Base-by-base conservation (phyloP, 192 early-diverging fungal species). In the Backusella luteola region DNA sequence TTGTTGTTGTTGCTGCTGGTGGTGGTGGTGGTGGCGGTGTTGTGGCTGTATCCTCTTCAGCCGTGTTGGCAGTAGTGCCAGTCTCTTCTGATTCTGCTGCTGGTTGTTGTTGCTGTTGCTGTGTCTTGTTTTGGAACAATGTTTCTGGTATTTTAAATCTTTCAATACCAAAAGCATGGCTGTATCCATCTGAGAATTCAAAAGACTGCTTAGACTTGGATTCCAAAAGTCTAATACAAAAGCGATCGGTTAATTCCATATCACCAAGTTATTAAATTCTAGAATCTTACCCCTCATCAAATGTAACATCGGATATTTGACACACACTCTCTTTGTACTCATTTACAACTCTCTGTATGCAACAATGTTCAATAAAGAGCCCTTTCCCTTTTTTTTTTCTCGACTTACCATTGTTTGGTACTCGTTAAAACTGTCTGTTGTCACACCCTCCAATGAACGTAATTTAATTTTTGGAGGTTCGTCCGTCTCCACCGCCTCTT, bases 161-260 rank as follows among this genome's bases (percentile, higher is more conserved):
- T 76, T 94, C 89, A 11, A 89, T 71, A 39, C 94, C 94, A 79
- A 95, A 93, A 7, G 87, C 85, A 73, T 90, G 82, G 77, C 96
- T 99, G 84, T 92, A 98, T 32, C 98, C 98, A 75, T 96, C 92
- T 26, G 98, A 93, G 73, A 99, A 96, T 85, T 99, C 98, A 77
- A 93, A 99, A 32, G 91, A 87, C 82, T 96, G 96, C 63, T 85
- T 87, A 38, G 97, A 94, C 46, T 93, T 88, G 23, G 83, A 76
- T 36, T 83, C 78, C 4, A 90, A 82, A 34, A 85, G 78, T 36
- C 88, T 89, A 72, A 69, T 36, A 69, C 26, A 53, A 53, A 53
- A 5, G 15, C 8, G 21, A n/a, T 21, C 8, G 21, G 7, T 6
- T 21, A 53, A 1, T 53, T 19, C 2, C 26, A 1, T 14, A 4